Evolutionary conservation across 192 early-diverging fungal genomes (phyloP), one percentile per base, ranked within the genome.

Genomic region (Coemansia erecta): DNA sequence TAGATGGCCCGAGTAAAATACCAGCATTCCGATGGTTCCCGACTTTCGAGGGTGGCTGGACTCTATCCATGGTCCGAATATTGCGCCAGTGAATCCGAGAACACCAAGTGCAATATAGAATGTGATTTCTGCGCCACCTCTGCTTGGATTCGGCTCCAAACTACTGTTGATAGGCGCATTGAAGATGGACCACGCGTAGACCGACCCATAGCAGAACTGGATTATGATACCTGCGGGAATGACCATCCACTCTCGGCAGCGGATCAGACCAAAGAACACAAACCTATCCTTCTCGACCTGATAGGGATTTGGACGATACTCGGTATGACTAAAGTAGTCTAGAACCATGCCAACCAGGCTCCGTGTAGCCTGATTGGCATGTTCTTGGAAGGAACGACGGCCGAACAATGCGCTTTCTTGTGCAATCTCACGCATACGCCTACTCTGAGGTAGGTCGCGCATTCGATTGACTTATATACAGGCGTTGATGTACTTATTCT

Each of bases 121-220:
- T 0, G 86, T 87, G 24, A 82, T 77, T 21, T 84, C 78, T 39
- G 85, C 85, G 55, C 64, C 58, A 14, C 72, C 66, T 23, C 53
- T 66, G 23, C 57, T 63, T 23, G 71, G 59, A 49, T 70, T 63
- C 12, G 72, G 43, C 11, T 64, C 58, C 0, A 86, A 56, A 5
- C 61, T 60, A 12, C 48, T 72, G 52, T 86, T 84, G 60, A 87
- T 86, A 42, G 83, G 72, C 7, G 56, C 71, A 64, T 87, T 86
- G 64, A 84, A 86, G 28, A 85, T 81, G 4, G 84, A 86, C 84
- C 84, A 87, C 1, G 86, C 84, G 37, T 87, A 87, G 3, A 87
- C 65, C 2, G 86, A 85, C 10, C 86, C 86, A 44, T 80, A 84
- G 58, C 82, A 84, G 53, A 84, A 82, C 69, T 86, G 86, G 49